Evolutionary conservation across 2,329 filamentous ascomycete species (phyloP), one percentile per base, ranked within the genome.

Genomic region (Colletotrichum orbiculare): DNA sequence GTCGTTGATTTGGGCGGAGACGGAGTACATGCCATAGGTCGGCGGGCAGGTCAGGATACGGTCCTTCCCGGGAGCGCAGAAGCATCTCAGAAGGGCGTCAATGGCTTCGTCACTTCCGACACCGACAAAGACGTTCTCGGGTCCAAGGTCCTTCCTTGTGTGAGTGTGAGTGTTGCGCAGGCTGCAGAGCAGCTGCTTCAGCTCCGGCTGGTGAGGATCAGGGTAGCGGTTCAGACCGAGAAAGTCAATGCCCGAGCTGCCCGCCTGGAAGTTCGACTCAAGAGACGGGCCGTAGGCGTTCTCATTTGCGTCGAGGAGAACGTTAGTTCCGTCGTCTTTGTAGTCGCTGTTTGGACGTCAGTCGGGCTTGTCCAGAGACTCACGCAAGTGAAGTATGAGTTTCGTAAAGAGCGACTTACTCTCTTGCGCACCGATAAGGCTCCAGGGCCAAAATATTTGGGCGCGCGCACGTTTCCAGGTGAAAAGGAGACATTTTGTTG

Each of bases 21-120:
- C 96, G 50, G 88, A 84, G 82, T 99, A 99, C 96, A 99, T 99
- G 80, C 96, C 96, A 77, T 99, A 99, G 1, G 96, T 99, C 1
- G 96, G 96, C 15, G 96, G 96, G 74, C 95, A 98, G 46, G 93
- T 95, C 41, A 99, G 86, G 75, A 99, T 96, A 75, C 92, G 93
- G 79, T 99, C 96, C 69, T 85, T 85, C 49, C 91, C 93, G 1
- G 96, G 96, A 2, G 88, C 82, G 80, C 96, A 99, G 82, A 99
- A 99, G 78, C 92, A 96, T 57, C 96, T 91, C 65, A 99, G 86
- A 45, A 99, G 86, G 6, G 93, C 93, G 79, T 99, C 96, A 75
- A 99, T 97, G 68, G 93, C 95, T 84, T 99, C 96, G 77, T 99
- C 96, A 67, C 92, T 97, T 68, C 96, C 96, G 47, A 98, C 94